Conservation (phyloP, 1,284 basidiomycete genomes). For the Ceratobasidium sp. region DNA sequence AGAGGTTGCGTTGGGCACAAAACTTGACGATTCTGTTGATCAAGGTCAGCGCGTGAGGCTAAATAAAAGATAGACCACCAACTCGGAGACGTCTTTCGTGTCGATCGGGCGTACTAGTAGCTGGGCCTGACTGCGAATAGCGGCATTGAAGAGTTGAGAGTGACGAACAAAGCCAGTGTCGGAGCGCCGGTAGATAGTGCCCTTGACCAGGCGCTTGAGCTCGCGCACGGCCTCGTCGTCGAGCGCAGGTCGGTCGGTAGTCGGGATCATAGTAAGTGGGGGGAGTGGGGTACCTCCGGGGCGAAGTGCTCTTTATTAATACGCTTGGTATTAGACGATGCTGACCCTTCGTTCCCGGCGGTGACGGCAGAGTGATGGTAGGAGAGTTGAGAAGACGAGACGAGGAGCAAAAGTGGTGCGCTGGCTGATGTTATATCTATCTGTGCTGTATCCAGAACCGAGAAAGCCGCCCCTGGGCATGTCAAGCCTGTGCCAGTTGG, state of each 20-base stretch:
- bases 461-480: no score
- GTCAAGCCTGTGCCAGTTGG: no score
- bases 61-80: conserved; percentile 54
- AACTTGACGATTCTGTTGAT: conserved; percentile 72
- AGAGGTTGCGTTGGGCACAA: conserved; percentile 74
- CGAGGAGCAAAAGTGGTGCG: no score
- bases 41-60: conserved; percentile 18
- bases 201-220: conserved; percentile 58
- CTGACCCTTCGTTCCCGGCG: conserved; percentile 43
- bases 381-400: no score
- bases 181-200: conserved; percentile 62
- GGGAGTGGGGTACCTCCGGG: conserved; percentile 8
- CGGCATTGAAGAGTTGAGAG: conserved; percentile 82
- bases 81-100: conserved; percentile 81
- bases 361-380: neutral
- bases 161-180: conserved; percentile 70
- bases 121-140: conserved; percentile 70
- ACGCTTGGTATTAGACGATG: conserved; percentile 36
- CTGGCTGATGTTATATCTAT: no score
- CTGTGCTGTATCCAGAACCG: no score
- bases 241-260: neutral
- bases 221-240: conserved; percentile 9
- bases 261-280: neutral
- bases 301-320: conserved; percentile 44
- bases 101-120: conserved; percentile 77